Percentiles rank a stretch among this genome's conserved stretches.
Conservation (phyloP, 2,329 filamentous ascomycete species). For the Helminthosporium solani region DNA sequence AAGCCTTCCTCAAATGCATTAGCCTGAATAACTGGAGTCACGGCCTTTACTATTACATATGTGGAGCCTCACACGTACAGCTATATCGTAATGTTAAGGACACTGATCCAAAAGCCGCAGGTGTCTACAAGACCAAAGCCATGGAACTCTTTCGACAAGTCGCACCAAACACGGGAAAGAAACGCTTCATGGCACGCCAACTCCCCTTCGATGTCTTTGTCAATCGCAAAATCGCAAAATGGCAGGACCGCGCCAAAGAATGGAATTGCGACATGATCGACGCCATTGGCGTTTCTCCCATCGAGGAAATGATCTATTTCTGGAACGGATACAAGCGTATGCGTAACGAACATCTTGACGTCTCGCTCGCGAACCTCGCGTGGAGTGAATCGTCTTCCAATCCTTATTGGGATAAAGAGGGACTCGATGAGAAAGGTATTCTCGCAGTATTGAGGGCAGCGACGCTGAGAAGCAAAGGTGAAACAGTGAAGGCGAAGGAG, state of each 20-base stretch:
- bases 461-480: slow-evolving; percentile 63
- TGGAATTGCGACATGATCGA: slow-evolving; percentile 69
- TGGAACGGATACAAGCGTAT: slow-evolving; percentile 90
- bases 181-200: slow-evolving; percentile 84
- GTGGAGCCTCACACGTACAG: slow-evolving; percentile 75
- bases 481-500: slow-evolving; percentile 63
- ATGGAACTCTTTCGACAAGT: slow-evolving; percentile 71
- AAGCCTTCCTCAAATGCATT: slow-evolving; percentile 64
- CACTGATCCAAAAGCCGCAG: slow-evolving; percentile 45
- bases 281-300: slow-evolving; percentile 75
- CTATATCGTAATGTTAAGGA: slow-evolving; percentile 67
- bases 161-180: slow-evolving; percentile 74
- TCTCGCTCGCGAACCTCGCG: slow-evolving; percentile 61
- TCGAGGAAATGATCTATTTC: slow-evolving; percentile 89
- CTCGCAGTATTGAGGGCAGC: slow-evolving; percentile 66
- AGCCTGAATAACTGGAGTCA: slow-evolving; percentile 81
- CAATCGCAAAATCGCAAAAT: slow-evolving; percentile 79
- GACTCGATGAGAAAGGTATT: slow-evolving; percentile 63
- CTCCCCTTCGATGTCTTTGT: slow-evolving; percentile 89
- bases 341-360: slow-evolving; percentile 63
- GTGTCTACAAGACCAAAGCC: slow-evolving; percentile 51
- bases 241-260: slow-evolving; percentile 73
- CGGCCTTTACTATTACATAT: slow-evolving; percentile 85
- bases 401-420: slow-evolving; percentile 53
- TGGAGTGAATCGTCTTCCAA: slow-evolving; percentile 63